Conservation (phyloP, 805 yeast species). For the Jamesozyma hellenica region DNA sequence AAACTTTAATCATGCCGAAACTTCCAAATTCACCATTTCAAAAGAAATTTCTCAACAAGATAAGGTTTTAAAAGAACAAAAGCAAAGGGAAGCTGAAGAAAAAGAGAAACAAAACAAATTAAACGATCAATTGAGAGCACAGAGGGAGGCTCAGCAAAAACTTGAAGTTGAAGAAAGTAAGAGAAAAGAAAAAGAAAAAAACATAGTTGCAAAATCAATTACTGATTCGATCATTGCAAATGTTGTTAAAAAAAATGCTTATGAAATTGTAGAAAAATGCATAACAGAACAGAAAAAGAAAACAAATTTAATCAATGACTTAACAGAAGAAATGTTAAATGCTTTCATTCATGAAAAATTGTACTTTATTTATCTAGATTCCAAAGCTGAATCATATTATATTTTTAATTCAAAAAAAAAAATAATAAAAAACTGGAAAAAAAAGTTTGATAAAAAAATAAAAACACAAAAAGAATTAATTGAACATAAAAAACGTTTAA, state of each 20-base stretch:
- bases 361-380: constrained; percentile 34
- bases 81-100: not conserved
- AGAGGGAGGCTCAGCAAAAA: not conserved
- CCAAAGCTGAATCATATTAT: constrained; percentile 37
- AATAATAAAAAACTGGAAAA: constrained; percentile 28
- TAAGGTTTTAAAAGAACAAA: not conserved
- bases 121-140: constrained; percentile 2
- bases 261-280: constrained; percentile 5
- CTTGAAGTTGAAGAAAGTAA: constrained; percentile 4
- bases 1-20: no score
- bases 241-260: constrained; percentile 4
- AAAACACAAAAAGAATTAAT: constrained; percentile 29
- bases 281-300: constrained; percentile 4
- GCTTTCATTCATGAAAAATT: constrained; percentile 55
- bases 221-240: not conserved
- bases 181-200: constrained; percentile 4
- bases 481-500: constrained; percentile 34
- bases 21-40: constrained; percentile 19
- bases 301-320: constrained; percentile 24
- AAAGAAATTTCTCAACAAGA: constrained; percentile 11
- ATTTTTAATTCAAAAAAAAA: constrained; percentile 25
- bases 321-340: constrained; percentile 43
- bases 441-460: constrained; percentile 27
- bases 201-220: constrained; percentile 1
- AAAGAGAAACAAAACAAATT: constrained; percentile 4